Percentiles rank a stretch among this genome's conserved stretches.
Evolutionary conservation across 179 eudicot genomes (phyloP).

Genomic region (Spergularia azorica): DNA sequence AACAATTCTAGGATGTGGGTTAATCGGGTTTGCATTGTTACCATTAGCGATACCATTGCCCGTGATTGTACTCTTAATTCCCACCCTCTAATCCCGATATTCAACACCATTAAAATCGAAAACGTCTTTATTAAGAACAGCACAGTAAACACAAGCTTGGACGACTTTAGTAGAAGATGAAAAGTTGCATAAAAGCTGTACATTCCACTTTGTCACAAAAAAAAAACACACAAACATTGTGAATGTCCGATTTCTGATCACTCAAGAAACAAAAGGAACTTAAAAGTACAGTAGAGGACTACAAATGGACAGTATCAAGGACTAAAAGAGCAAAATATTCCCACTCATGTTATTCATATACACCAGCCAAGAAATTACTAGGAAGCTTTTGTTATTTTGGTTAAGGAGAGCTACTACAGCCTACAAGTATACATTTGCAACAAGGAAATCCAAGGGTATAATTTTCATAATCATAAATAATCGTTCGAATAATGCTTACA

Average conservation of each 20-base stretch:
- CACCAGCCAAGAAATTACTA: background rate
- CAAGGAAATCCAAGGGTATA: too few relatives aligned
- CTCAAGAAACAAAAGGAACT: background rate
- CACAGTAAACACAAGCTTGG: background rate
- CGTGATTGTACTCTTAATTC: too few relatives aligned
- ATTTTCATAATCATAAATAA: too few relatives aligned
- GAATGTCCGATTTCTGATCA: background rate
- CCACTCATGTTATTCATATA: background rate
- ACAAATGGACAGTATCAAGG: background rate
- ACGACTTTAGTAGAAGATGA: background rate
- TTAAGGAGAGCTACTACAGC: background rate
- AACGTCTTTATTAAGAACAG: too few relatives aligned
- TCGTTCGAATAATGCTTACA: too few relatives aligned
- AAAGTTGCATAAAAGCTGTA: background rate
- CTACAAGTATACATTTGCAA: background rate
- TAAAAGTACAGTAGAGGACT: slow-evolving; percentile 5
- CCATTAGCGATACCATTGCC: too few relatives aligned
- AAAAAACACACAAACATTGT: slow-evolving; percentile 3
- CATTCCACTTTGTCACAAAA: too few relatives aligned
- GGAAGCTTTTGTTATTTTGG: background rate
- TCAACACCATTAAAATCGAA: too few relatives aligned
- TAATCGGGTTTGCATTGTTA: too few relatives aligned
- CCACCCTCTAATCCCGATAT: too few relatives aligned
- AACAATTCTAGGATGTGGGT: too few relatives aligned
- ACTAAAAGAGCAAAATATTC: background rate